Base-by-base conservation (phyloP, 2,329 filamentous ascomycete species). In the Hypoxylon rubiginosum region DNA sequence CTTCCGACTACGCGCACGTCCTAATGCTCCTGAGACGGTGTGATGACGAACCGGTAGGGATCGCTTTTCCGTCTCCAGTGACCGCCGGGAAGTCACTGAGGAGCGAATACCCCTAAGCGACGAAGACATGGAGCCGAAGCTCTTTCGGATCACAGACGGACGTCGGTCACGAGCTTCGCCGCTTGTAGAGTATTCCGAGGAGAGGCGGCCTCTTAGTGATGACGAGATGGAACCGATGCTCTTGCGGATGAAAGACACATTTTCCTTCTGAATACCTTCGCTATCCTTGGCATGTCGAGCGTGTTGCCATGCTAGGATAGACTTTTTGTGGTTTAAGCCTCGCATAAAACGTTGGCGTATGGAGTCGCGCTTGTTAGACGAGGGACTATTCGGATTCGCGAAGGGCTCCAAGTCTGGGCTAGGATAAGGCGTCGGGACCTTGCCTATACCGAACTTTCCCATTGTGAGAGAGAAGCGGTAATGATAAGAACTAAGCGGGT, bases 51-150 rank as follows among this genome's bases (percentile, higher is more conserved):
- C 52, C 6, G 66, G 67, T 34, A 55, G 49, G 48, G 50, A 36
- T 51, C 50, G 60, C 53, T 58, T 46, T 34, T 57, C 41, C 13
- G 17, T 48, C 26, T 61, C 55, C 36, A 50, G 32, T 48, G 58
- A 55, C 13, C 30, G 45, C 30, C 60, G 52, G 34, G 58, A 64
- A 34, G 62, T 54, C 32, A 52, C 13, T 6, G 70, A 71, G 21
- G 43, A 32, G n/a, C 61, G 62, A 15, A 66, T 58, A 4, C 51
- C 63, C 53, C 68, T 63, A 55, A 71, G 50, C 32, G 71, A 73
- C 21, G 69, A 70, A 1, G 73, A 64, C 62, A 74, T 66, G 39
- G 72, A 72, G 36, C 69, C 64, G 46, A 72, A 66, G 30, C 67
- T 72, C 55, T 70, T 72, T 24, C 70, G 60, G 58, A 70, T 58